phyloP scores from a whole-genome alignment of 2,329 filamentous ascomycete genomes.

The Calonectria hawksworthii region DNA sequence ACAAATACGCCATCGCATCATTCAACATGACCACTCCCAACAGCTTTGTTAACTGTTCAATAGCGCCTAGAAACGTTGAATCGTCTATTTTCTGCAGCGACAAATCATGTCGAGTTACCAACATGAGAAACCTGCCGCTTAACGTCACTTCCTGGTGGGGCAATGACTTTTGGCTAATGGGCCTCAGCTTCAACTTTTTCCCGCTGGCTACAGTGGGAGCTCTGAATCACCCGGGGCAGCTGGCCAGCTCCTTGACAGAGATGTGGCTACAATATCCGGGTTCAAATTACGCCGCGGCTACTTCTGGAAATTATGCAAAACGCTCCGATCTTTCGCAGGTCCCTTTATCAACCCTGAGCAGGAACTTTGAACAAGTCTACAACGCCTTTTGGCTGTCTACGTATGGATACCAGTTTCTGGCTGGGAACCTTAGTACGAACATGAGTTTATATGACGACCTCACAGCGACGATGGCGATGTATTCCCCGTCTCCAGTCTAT shows the following conservation, averaged over 20 bases:
- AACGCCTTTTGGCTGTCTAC: constrained; percentile 6
- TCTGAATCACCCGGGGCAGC: neutral
- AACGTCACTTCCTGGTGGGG: neutral
- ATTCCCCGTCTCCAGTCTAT: neutral
- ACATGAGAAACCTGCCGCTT: neutral
- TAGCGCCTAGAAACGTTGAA: constrained; percentile 12
- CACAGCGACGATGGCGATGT: neutral
- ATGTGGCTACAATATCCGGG: neutral
- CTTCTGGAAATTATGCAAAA: neutral
- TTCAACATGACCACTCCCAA: neutral
- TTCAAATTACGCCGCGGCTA: neutral
- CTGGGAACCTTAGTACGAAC: neutral
- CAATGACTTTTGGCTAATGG: neutral
- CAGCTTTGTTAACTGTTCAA: constrained; percentile 8
- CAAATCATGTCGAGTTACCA: neutral
- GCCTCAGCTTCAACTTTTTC: neutral
- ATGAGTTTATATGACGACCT: neutral
- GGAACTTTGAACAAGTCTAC: neutral
- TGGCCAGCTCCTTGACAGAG: constrained; percentile 2
- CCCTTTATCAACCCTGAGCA: neutral
- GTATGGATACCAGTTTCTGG: neutral
- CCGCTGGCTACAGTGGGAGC: neutral
- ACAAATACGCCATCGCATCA: neutral
- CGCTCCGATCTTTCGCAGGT: constrained; percentile 2
- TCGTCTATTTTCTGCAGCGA: constrained; percentile 8